phyloP scores from a whole-genome alignment of 495 filamentous ascomycete species.

The Xylaria bambusicola region DNA sequence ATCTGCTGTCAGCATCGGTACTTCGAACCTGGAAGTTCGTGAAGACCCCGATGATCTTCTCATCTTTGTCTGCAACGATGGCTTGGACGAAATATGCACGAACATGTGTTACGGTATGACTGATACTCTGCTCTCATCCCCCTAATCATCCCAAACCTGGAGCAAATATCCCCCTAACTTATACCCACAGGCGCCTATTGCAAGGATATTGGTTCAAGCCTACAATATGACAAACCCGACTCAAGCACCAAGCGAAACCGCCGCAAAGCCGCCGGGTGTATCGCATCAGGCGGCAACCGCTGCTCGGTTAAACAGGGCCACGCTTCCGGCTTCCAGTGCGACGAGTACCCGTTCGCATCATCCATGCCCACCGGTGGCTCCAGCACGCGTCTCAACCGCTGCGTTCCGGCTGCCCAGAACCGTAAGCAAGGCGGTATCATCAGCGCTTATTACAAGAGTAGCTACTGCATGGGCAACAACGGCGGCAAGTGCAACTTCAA shows the following conservation, averaged over 20 bases:
- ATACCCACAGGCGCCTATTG: background rate
- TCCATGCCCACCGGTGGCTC: background rate
- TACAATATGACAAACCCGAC: conserved; percentile 4
- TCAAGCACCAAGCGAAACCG: background rate
- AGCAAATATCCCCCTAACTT: background rate
- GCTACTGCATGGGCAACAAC: conserved; percentile 9
- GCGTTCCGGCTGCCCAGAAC: conserved; percentile 6
- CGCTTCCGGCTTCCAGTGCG: background rate
- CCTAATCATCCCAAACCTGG: too few species aligned
- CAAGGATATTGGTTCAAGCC: background rate
- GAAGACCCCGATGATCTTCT: conserved; percentile 5
- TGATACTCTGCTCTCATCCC: too few species aligned
- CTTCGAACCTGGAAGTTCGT: background rate
- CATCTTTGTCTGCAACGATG: conserved; percentile 4
- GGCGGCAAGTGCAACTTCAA: conserved; percentile 2
- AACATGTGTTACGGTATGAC: conserved; percentile 6
- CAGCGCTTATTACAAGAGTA: conserved; percentile 4
- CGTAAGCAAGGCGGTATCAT: conserved; percentile 6
- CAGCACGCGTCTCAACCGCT: conserved; percentile 1
- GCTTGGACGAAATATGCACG: conserved; percentile 6
- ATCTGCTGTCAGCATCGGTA: background rate
- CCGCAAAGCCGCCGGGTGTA: background rate
- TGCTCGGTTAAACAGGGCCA: background rate
- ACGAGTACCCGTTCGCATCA: conserved; percentile 4
- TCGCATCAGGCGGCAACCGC: conserved; percentile 9